These are phyloP conservation scores for Boletus sp. DNA, from an alignment of 768 basidiomycete genomes.

Conservation along the genomic window DNA sequence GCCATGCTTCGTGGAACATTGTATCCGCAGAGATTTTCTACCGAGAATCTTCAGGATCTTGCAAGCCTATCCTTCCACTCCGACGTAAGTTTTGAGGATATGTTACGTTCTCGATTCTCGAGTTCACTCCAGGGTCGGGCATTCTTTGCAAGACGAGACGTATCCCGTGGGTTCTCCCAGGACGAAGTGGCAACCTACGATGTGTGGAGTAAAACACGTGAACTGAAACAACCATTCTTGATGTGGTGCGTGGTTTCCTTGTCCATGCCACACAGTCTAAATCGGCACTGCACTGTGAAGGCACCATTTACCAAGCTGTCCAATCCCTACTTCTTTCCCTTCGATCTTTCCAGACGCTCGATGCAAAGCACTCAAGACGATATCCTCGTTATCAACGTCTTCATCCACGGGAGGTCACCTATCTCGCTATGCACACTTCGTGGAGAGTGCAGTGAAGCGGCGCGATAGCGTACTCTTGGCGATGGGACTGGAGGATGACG, in stretches of 20 bases:
- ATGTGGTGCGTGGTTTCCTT: slow-evolving; percentile 34
- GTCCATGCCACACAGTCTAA: neutral
- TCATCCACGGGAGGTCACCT: slow-evolving; percentile 41
- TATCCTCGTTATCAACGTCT: slow-evolving; percentile 48
- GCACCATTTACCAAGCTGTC: slow-evolving; percentile 49
- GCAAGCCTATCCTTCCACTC: slow-evolving; percentile 41
- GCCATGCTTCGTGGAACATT: slow-evolving; percentile 54
- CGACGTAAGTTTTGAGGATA: slow-evolving; percentile 14
- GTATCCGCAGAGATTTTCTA: slow-evolving; percentile 34
- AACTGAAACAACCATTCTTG: slow-evolving; percentile 30
- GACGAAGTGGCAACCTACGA: slow-evolving; percentile 36
- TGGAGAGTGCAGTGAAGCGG: slow-evolving; percentile 42
- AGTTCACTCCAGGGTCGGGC: slow-evolving; percentile 13
- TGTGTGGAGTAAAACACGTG: slow-evolving; percentile 34
- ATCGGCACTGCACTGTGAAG: slow-evolving; percentile 29
- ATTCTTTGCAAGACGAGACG: slow-evolving; percentile 45
- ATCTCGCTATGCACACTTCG: slow-evolving; percentile 48
- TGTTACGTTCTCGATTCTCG: neutral
- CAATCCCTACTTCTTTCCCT: slow-evolving; percentile 61
- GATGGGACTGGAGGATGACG: slow-evolving; percentile 51
- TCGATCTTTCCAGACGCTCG: slow-evolving; percentile 33
- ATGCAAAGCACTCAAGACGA: slow-evolving; percentile 20
- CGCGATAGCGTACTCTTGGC: slow-evolving; percentile 33
- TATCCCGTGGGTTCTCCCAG: slow-evolving; percentile 57
- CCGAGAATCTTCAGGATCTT: slow-evolving; percentile 28